Evolutionary conservation across 208 protist species (phyloP), one percentile per base, ranked within the genome.

Genomic region (Trypanosoma rangeli): DNA sequence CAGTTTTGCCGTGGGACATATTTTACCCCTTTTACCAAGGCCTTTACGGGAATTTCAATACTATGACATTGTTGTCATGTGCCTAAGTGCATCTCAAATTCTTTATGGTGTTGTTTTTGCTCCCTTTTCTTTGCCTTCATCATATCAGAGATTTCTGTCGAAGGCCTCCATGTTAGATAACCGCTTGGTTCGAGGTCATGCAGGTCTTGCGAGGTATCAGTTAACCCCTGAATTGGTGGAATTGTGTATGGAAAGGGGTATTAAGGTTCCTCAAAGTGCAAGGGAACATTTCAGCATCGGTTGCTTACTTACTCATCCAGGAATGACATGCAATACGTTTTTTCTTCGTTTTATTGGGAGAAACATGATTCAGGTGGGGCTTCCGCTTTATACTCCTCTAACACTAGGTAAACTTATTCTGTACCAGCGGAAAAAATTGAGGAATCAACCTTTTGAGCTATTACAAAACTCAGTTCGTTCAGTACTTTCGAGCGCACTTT

Each of bases 31-130:
- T 33, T 70, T 92, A 55, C 91, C 91, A 5, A 53, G 57, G 31
- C 15, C 28, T 15, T 55, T 93, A 13, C 78, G 80, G 46, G 44
- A 77, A 13, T 96, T 96, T 69, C 52, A 79, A 1, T 76, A 96
- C 66, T 96, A 94, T 74, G 91, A 96, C 55, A 78, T 90, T 68
- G 37, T 90, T 44, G 57, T 85, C 33, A 93, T 96, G 88, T 93
- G 86, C 60, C 73, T 87, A 37, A 92, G 84, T 70, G 72, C 86
- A 4, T 75, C 78, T 28, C 88, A 96, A 66, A 96, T 96, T 61
- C 54, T 79, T 26, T 96, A 96, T 70, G 78, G 80, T 29, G 78
- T 76, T 49, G 55, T 93, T 20, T 96, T 92, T 70, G 82, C 87
- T 24, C 87, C 82, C 22, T 78, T 76, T 68, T 86, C 88, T n/a